Conservation (phyloP, 805 yeast species). For the Candida vaughaniae region DNA sequence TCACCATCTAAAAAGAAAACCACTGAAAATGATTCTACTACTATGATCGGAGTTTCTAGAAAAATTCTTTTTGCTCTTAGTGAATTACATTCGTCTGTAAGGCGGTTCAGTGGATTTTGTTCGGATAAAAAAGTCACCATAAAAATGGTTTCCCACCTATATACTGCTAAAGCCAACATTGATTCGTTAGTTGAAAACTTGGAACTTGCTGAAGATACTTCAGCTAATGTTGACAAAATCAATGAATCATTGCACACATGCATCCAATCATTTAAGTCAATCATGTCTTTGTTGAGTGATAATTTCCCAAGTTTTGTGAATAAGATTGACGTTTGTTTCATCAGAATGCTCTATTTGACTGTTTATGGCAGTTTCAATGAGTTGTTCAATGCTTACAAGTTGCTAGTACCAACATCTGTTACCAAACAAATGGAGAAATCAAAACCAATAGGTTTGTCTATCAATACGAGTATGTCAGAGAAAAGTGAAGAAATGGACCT, state of each 20-base stretch:
- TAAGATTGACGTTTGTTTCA: slow-evolving; percentile 60
- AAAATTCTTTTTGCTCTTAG: slow-evolving; percentile 62
- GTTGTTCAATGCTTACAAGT: slow-evolving; percentile 61
- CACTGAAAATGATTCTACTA: slow-evolving; percentile 14
- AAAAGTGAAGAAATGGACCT: slow-evolving; percentile 56
- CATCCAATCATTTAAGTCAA: slow-evolving; percentile 49
- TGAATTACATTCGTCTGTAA: slow-evolving; percentile 60
- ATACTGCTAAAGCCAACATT: slow-evolving; percentile 52
- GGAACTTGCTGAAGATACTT: slow-evolving; percentile 45
- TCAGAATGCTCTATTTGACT: slow-evolving; percentile 61
- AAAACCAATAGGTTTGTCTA: slow-evolving; percentile 15
- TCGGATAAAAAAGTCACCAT: slow-evolving; percentile 53
- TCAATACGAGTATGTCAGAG: slow-evolving; percentile 19
- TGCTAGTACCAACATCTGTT: slow-evolving; percentile 27
- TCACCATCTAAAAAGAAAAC: slow-evolving; percentile 6
- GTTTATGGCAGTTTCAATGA: slow-evolving; percentile 65
- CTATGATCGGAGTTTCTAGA: slow-evolving; percentile 49
- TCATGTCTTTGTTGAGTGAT: slow-evolving; percentile 48
- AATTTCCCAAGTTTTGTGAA: slow-evolving; percentile 50
- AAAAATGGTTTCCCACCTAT: slow-evolving; percentile 51
- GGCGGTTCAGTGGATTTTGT: slow-evolving; percentile 58
- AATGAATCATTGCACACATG: slow-evolving; percentile 30
- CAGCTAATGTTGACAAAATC: slow-evolving; percentile 29
- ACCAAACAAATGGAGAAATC: slow-evolving; percentile 3
- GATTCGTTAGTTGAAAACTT: slow-evolving; percentile 57